Percentiles rank a stretch among this genome's conserved stretches.
Evolutionary conservation across 2,329 filamentous ascomycete species (phyloP).

Genomic region (Scedosporium boydii): DNA sequence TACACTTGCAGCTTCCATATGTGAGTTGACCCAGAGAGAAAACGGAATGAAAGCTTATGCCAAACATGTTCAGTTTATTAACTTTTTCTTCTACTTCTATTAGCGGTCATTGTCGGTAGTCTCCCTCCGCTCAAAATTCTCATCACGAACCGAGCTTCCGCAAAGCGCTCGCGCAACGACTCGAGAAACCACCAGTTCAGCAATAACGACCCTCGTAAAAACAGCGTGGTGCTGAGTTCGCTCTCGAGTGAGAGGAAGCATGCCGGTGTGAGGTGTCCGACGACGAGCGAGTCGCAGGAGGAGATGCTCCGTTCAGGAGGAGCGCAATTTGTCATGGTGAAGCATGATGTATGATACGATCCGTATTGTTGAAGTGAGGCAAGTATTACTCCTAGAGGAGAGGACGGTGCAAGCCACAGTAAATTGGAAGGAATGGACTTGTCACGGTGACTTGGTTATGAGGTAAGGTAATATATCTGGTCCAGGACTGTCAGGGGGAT

Average conservation of each 20-base stretch:
- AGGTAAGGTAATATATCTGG: background rate
- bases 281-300: slow-evolving; percentile 2
- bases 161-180: background rate
- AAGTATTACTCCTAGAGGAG: background rate
- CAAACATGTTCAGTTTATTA: background rate
- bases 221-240: background rate
- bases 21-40: background rate
- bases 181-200: background rate
- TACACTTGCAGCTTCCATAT: slow-evolving; percentile 7
- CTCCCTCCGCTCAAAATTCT: slow-evolving; percentile 14
- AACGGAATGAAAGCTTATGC: background rate
- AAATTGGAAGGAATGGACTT: background rate
- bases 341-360: background rate
- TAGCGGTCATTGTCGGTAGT: slow-evolving; percentile 13
- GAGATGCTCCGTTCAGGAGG: slow-evolving; percentile 2
- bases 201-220: background rate
- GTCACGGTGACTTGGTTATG: background rate
- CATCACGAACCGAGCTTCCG: slow-evolving; percentile 6
- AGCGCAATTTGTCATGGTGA: background rate
- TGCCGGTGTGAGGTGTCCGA: background rate
- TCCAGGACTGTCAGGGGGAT: background rate
- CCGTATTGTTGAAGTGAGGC: too few species aligned
- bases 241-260: background rate
- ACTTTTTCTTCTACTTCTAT: background rate
- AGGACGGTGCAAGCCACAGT: background rate